These are phyloP conservation scores for Austroboletus festivus DNA, from an alignment of 768 basidiomycete species.

Conservation along the genomic window DNA sequence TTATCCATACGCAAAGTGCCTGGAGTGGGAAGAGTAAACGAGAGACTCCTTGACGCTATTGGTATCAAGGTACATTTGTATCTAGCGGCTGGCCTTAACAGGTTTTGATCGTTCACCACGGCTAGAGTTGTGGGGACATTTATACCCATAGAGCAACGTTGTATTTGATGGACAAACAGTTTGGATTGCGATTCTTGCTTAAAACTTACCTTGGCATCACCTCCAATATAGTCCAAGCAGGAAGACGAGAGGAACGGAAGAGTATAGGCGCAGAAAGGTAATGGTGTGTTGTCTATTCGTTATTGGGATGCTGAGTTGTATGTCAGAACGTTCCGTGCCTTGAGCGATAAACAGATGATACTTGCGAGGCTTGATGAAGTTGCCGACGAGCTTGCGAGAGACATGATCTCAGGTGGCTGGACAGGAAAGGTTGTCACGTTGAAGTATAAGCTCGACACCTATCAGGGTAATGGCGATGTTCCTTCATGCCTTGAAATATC, in stretches of 20 bases:
- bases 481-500: background rate
- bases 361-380: conserved; percentile 77
- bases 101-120: background rate
- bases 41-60: conserved; percentile 80
- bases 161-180: conserved; percentile 83
- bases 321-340: conserved; percentile 70
- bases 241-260: conserved; percentile 78
- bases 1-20: conserved; percentile 85
- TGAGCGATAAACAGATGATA: conserved; percentile 63
- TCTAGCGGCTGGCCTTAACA: background rate
- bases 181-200: conserved; percentile 74
- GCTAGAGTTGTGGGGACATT: conserved; percentile 87
- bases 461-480: conserved; percentile 52
- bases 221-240: conserved; percentile 75
- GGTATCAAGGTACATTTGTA: conserved; percentile 62
- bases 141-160: conserved; percentile 69
- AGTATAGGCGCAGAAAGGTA: conserved; percentile 91
- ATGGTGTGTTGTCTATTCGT: background rate
- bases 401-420: conserved; percentile 79
- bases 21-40: conserved; percentile 88
- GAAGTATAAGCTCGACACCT: conserved; percentile 91
- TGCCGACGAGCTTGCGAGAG: conserved; percentile 74
- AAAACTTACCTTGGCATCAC: conserved; percentile 83
- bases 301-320: background rate
- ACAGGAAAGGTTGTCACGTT: conserved; percentile 85